Evolutionary conservation across 1,284 basidiomycete species (phyloP).

Genomic region (Ustilago bromivora): DNA sequence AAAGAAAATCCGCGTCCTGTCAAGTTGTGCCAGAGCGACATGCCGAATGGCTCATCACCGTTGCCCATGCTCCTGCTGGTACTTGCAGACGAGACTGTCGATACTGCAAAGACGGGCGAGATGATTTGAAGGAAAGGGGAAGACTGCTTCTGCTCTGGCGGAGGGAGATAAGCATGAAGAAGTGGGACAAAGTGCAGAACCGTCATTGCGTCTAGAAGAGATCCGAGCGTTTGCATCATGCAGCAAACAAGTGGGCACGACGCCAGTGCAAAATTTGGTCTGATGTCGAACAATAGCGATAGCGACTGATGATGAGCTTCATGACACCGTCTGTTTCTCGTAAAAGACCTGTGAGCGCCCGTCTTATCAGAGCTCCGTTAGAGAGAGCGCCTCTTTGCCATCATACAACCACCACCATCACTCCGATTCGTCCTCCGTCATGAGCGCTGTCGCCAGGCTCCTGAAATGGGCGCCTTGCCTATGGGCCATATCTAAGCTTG

Average conservation of each 20-base stretch:
- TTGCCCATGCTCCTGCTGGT: not conserved
- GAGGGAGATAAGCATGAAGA: not conserved
- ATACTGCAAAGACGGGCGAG: not conserved
- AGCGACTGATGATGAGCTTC: conserved; percentile 9
- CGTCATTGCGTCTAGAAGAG: conserved; percentile 11
- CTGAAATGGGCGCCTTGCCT: conserved; percentile 31
- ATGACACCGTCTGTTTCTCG: conserved; percentile 7
- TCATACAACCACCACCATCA: not conserved
- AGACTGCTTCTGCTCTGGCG: not conserved
- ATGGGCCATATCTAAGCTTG: conserved; percentile 27
- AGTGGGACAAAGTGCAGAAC: not conserved
- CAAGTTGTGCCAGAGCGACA: conserved; percentile 23
- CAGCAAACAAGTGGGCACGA: conserved; percentile 1
- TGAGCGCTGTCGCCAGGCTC: conserved; percentile 34
- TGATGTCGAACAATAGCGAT: conserved; percentile 8
- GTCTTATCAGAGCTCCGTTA: not conserved
- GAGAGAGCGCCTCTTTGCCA: not conserved
- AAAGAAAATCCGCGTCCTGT: conserved; percentile 9
- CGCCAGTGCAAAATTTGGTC: conserved; percentile 1
- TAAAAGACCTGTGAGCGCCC: not conserved
- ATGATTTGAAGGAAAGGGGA: not conserved
- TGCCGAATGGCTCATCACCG: conserved; percentile 7
- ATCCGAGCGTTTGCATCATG: conserved; percentile 27
- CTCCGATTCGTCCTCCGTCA: conserved; percentile 5
- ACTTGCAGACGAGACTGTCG: not conserved